These are phyloP conservation scores for Camellia sinensis DNA, from an alignment of 148 eudicot genomes.

Conservation along the genomic window DNA sequence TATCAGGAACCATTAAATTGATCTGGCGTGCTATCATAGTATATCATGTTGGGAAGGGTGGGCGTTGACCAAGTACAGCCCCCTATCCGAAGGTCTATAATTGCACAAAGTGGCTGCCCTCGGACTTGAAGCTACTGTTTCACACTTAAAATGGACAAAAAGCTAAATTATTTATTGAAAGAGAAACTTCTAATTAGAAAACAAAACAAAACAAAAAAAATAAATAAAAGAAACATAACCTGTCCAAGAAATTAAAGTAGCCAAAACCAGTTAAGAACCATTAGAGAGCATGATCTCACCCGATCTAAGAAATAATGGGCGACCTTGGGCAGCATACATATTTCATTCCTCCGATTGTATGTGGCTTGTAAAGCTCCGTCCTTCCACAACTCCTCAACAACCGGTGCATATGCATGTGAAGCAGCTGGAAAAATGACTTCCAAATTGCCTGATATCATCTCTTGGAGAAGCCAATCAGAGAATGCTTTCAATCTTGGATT, in stretches of 20 bases:
- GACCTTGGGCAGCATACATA: slow-evolving; percentile 50
- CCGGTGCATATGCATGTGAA: slow-evolving; percentile 67
- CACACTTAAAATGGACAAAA: neutral
- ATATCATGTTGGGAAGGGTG: too few species aligned
- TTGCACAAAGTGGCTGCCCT: too few species aligned
- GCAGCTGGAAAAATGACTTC: slow-evolving; percentile 66
- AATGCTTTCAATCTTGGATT: slow-evolving; percentile 53
- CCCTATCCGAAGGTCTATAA: too few species aligned
- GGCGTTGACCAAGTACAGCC: too few species aligned
- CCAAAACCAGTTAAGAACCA: slow-evolving; percentile 11
- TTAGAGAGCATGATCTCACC: slow-evolving; percentile 36
- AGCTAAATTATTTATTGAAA: neutral
- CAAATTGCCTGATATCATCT: slow-evolving; percentile 65
- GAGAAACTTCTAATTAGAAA: neutral
- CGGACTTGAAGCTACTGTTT: neutral
- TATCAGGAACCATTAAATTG: too few species aligned
- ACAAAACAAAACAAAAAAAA: neutral
- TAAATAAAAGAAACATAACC: neutral
- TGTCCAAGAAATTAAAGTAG: neutral
- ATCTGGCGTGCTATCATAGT: too few species aligned
- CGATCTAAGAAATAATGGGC: slow-evolving; percentile 67
- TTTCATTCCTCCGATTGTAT: slow-evolving; percentile 59
- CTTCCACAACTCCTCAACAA: slow-evolving; percentile 75
- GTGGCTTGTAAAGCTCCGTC: slow-evolving; percentile 72
- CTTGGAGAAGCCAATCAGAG: slow-evolving; percentile 71